phyloP scores from a whole-genome alignment of 2,329 filamentous ascomycete genomes.

The Cordyceps sp. region DNA sequence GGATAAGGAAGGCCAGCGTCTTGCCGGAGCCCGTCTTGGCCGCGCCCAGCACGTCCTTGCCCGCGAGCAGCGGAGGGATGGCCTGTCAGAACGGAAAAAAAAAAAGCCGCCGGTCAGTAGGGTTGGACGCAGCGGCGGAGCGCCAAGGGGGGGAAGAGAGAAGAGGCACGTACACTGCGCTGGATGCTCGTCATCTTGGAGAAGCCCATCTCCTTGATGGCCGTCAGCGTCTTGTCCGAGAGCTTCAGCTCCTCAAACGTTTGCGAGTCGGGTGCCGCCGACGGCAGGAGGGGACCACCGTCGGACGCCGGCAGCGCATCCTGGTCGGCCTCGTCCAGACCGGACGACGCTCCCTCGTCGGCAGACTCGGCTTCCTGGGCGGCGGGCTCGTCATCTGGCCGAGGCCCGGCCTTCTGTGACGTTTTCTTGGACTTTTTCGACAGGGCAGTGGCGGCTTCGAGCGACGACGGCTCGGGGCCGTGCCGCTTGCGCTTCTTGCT shows the following conservation, averaged over 20 bases:
- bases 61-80: constrained; percentile 77
- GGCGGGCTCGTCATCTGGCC: constrained; percentile 8
- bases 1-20: constrained; percentile 86
- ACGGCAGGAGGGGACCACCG: constrained; percentile 33
- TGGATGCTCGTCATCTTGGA: constrained; percentile 94
- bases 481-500: constrained; percentile 29
- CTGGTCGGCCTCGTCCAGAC: constrained; percentile 14
- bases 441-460: constrained; percentile 6
- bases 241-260: constrained; percentile 71
- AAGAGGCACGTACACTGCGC: constrained; percentile 27
- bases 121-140: not conserved
- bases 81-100: constrained; percentile 30
- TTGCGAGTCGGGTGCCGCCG: constrained; percentile 43
- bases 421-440: constrained; percentile 24
- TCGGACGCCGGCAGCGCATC: constrained; percentile 17
- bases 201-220: constrained; percentile 83
- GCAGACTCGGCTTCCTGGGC: constrained; percentile 11
- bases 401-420: constrained; percentile 16
- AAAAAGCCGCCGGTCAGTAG: not conserved
- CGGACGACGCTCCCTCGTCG: constrained; percentile 9
- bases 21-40: constrained; percentile 96
- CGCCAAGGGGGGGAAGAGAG: not conserved
- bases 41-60: constrained; percentile 82
- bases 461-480: constrained; percentile 13
- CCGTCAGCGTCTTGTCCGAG: constrained; percentile 75